Percentiles rank a stretch among this genome's conserved stretches.
phyloP scores from a whole-genome alignment of 345 rosid genomes.

The Toxicodendron radicans region DNA sequence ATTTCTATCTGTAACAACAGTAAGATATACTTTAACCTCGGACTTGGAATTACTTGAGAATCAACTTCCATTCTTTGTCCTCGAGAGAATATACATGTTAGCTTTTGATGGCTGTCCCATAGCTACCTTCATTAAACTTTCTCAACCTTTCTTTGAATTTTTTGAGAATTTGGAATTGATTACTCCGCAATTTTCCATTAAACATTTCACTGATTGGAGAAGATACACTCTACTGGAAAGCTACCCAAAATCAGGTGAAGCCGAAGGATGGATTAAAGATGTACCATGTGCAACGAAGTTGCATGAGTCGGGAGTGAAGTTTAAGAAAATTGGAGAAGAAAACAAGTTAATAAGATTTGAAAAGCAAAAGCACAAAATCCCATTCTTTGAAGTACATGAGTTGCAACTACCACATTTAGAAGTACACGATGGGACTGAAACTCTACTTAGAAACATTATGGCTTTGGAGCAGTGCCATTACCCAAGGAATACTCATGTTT shows the following conservation, averaged over 20 bases:
- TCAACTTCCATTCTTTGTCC: background rate
- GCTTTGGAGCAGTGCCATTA: too few relatives aligned
- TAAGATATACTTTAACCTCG: background rate
- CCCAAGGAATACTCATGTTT: too few relatives aligned
- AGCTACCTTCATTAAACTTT: background rate
- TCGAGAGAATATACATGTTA: background rate
- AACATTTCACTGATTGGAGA: background rate
- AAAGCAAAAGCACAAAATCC: background rate
- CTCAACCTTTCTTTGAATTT: background rate
- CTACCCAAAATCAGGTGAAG: background rate
- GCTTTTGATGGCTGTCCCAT: background rate
- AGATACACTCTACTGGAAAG: background rate
- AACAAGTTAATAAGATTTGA: background rate
- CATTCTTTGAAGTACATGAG: background rate
- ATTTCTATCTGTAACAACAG: too few relatives aligned
- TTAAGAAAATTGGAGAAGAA: background rate
- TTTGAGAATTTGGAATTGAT: rapidly evolving
- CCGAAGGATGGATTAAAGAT: background rate
- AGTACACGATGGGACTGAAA: too few relatives aligned
- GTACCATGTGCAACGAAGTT: background rate
- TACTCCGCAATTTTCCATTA: too few relatives aligned
- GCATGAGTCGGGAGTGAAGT: background rate
- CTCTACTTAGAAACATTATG: too few relatives aligned
- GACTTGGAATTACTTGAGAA: background rate
- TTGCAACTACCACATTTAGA: too few relatives aligned